A percentile compares a stretch with the other conserved stretches of the same genome.
phyloP scores from a whole-genome alignment of 2,329 filamentous ascomycete species.

The Nakataea oryzae region DNA sequence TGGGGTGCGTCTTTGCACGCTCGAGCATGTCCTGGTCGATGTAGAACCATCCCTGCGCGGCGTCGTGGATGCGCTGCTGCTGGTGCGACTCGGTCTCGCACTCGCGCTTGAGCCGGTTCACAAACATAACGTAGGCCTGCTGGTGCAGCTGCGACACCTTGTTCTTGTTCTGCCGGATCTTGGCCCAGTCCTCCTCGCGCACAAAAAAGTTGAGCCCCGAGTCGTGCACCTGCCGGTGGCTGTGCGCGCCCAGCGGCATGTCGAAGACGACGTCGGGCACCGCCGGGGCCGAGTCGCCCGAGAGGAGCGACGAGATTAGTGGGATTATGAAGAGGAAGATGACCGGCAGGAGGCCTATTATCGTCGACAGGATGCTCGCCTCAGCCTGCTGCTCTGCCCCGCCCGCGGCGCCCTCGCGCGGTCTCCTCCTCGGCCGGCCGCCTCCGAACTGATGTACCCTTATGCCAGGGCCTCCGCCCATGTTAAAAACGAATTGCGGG shows the following conservation, averaged over 20 bases:
- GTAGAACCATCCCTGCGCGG: slow-evolving; percentile 81
- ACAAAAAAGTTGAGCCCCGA: neutral
- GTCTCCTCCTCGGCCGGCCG: slow-evolving; percentile 62
- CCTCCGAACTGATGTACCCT: slow-evolving; percentile 95
- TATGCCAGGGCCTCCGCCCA: slow-evolving; percentile 83
- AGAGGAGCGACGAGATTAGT: slow-evolving; percentile 71
- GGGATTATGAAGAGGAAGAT: slow-evolving; percentile 82
- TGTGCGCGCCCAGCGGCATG: slow-evolving; percentile 57
- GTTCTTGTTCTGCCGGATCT: slow-evolving; percentile 44
- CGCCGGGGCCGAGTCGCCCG: slow-evolving; percentile 37
- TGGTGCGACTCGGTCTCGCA: slow-evolving; percentile 66
- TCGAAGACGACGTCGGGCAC: slow-evolving; percentile 71
- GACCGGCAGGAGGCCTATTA: slow-evolving; percentile 75
- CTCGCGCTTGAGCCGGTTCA: slow-evolving; percentile 54
- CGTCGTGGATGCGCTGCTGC: slow-evolving; percentile 58
- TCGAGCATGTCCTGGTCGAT: slow-evolving; percentile 72
- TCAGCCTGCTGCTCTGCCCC: slow-evolving; percentile 38
- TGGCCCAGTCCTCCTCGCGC: neutral
- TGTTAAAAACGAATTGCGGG: slow-evolving; percentile 89
- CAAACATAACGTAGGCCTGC: slow-evolving; percentile 62
- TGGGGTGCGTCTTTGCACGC: slow-evolving; percentile 45
- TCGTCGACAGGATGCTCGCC: slow-evolving; percentile 40
- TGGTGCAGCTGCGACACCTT: slow-evolving; percentile 69
- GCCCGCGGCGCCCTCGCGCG: slow-evolving; percentile 39
- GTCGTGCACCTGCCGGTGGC: slow-evolving; percentile 34